Conservation (phyloP, 306 rosid genomes). For the Malus sieversii region DNA sequence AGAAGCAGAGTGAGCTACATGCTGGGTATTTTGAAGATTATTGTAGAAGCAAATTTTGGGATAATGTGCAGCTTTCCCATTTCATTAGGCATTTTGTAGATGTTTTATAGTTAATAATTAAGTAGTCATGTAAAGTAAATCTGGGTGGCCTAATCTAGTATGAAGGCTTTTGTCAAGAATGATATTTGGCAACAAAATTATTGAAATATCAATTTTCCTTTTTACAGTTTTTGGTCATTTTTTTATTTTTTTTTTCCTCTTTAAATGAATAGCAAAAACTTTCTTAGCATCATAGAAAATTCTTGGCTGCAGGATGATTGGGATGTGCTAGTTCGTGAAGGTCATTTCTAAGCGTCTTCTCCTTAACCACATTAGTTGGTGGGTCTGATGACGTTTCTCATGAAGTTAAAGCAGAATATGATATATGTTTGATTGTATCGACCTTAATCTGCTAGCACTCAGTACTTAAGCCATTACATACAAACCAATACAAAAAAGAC, state of each 20-base stretch:
- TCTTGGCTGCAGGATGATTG: not conserved
- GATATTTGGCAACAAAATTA: not conserved
- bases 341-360: not conserved
- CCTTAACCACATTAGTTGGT: not conserved
- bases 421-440: not conserved
- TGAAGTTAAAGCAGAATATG: not conserved
- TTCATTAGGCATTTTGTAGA: not conserved
- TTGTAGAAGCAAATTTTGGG: not conserved
- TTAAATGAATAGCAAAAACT: not conserved
- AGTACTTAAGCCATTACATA: not conserved
- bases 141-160: not conserved
- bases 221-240: not conserved
- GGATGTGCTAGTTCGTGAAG: not conserved
- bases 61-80: not conserved
- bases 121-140: not conserved
- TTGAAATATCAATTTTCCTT: not conserved
- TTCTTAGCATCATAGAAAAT: not conserved
- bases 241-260: too few species aligned
- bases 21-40: not conserved
- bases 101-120: not conserved
- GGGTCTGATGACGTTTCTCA: not conserved
- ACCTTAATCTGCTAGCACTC: not conserved
- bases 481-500: not conserved
- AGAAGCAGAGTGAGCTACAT: conserved; percentile 46
- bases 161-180: not conserved